Evolutionary conservation across 106 monocot genomes (phyloP), one percentile per base, ranked within the genome.

Genomic region (Dendrobium huoshanense): DNA sequence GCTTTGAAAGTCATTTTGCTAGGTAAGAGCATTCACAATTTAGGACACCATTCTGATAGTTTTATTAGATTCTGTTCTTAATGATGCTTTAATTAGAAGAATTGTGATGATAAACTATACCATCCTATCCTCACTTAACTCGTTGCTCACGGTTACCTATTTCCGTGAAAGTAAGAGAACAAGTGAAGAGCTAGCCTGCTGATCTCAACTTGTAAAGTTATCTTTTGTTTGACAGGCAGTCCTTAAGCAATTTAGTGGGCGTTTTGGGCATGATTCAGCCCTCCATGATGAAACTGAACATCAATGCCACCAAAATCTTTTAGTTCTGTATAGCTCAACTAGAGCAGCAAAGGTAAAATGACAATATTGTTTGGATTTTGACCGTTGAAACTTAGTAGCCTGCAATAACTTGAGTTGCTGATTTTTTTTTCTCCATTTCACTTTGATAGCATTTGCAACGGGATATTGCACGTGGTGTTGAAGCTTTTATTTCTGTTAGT

Each of bases 181-280:
- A 19, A 22, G 20, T 7, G 10, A 61, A 61, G 6, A 22, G 22
- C 61, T 61, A 61, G 5, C 61, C 20, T 2, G 3, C 5, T n/a
- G 22, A 61, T 61, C 22, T 22, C 7, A 61, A 22, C 24, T 29
- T 33, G 70, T 70, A 37, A 37, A 37, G 10, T 74, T 43, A 20
- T 74, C 10, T 76, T 76, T 48, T 22, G 25, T 15, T 76, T 76
- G 15, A 9, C 87, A 98, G 98, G 89, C 94, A 67, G 89, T 95
- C 79, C 75, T 82, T 20, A 94, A 81, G 84, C 98, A 98, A 86
- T 92, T 98, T 77, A 90, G 88, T 79, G 88, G 80, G 20, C 89
- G 91, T 17, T 85, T 81, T 84, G 80, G 86, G 72, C 79, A 89
- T 73, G 95, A 90, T 80, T 81, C 79, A 77, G 78, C 74, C 72